Percentiles rank a stretch among this genome's conserved stretches.
phyloP scores from a whole-genome alignment of 2,329 filamentous ascomycete species.

The Penicillium paneum region DNA sequence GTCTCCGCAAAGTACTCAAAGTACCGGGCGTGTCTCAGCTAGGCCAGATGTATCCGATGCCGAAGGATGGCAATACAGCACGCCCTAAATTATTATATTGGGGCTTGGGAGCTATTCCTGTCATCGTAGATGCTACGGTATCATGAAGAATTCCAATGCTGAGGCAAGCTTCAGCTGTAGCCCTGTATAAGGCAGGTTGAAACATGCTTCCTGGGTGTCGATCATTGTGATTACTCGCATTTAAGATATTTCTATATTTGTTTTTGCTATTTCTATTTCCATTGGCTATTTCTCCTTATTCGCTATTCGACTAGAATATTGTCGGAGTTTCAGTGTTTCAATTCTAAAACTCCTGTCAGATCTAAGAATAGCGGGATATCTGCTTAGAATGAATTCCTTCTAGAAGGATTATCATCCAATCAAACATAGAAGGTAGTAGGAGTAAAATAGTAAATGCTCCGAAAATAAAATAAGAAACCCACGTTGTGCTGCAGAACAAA shows the following conservation, averaged over 20 bases:
- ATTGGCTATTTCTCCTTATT: background rate
- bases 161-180: constrained; percentile 6
- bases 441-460: background rate
- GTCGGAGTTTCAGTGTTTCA: background rate
- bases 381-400: background rate
- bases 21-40: background rate
- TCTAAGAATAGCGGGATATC: constrained; percentile 13
- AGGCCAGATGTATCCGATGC: background rate
- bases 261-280: background rate
- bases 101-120: background rate
- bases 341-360: constrained; percentile 6
- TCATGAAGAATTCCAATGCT: background rate
- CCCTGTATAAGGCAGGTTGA: constrained; percentile 5
- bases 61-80: background rate
- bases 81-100: background rate
- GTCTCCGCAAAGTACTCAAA: background rate
- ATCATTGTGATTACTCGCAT: background rate
- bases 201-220: constrained; percentile 9
- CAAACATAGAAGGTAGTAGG: background rate
- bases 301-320: background rate
- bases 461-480: constrained; percentile 20
- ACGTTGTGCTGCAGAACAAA: constrained; percentile 16
- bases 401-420: constrained; percentile 1
- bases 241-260: background rate
- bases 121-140: constrained; percentile 2